phyloP scores from a whole-genome alignment of 2,329 filamentous ascomycete species.

The Neoarthrinium moseri region DNA sequence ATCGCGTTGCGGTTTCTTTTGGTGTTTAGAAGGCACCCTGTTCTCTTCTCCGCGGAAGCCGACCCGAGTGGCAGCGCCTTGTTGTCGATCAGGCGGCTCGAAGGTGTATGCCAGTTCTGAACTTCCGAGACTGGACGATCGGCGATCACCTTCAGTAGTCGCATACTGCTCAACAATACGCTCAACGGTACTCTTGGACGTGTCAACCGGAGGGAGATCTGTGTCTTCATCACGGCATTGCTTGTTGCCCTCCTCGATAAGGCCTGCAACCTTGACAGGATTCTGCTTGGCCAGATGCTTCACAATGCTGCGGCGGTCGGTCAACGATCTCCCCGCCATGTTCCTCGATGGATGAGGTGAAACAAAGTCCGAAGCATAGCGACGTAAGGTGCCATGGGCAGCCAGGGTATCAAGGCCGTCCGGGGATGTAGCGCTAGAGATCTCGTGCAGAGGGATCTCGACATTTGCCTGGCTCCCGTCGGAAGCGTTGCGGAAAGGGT shows the following conservation, averaged over 20 bases:
- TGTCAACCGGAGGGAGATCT: neutral
- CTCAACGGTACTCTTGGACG: constrained; percentile 27
- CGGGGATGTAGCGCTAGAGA: constrained; percentile 1
- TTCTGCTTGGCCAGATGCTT: neutral
- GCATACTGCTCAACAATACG: constrained; percentile 31
- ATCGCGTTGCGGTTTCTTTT: neutral
- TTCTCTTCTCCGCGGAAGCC: constrained; percentile 5
- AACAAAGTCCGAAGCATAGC: constrained; percentile 3
- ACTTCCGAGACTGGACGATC: constrained; percentile 9
- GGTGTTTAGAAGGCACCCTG: neutral
- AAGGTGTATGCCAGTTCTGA: constrained; percentile 8
- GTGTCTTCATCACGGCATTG: too few species aligned
- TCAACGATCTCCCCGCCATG: constrained; percentile 11
- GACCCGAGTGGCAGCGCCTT: constrained; percentile 10
- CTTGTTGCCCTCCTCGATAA: too few species aligned
- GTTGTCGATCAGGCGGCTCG: neutral
- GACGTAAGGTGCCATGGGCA: neutral
- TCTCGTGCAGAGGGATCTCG: constrained; percentile 8
- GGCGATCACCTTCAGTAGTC: neutral
- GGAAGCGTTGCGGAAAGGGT: constrained; percentile 10
- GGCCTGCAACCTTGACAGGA: too few species aligned
- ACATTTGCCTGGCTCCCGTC: constrained; percentile 6
- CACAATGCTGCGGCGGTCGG: constrained; percentile 6
- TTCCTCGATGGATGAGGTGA: constrained; percentile 2
- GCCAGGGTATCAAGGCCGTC: neutral